Conservation (phyloP, 352 stramenopile genomes). For the Pythium rishiriense region DNA sequence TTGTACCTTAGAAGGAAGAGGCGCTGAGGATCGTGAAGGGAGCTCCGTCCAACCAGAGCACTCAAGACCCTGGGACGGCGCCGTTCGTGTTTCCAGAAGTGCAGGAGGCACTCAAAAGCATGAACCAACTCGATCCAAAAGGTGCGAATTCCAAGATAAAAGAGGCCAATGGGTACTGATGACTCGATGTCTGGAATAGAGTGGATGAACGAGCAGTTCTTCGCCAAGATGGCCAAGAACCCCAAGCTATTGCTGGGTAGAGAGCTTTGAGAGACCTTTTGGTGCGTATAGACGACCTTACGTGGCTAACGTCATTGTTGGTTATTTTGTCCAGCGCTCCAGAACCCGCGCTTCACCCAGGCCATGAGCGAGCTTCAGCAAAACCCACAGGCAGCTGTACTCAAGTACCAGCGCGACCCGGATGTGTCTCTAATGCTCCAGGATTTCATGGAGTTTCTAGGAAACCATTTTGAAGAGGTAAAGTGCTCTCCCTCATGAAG, state of each 20-base stretch:
- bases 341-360: constrained; percentile 67
- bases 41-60: constrained; percentile 23
- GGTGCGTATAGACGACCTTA: too few relatives aligned
- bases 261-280: neutral
- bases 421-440: constrained; percentile 60
- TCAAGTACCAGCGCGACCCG: constrained; percentile 69
- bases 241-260: constrained; percentile 56
- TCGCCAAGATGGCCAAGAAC: constrained; percentile 63
- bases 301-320: too few relatives aligned
- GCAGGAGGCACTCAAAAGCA: constrained; percentile 57
- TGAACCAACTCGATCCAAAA: constrained; percentile 65
- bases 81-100: constrained; percentile 76
- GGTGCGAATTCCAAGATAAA: constrained; percentile 27
- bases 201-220: constrained; percentile 76
- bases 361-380: constrained; percentile 73
- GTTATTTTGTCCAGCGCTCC: constrained; percentile 37
- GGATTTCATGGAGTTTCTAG: constrained; percentile 76
- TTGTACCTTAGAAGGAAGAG: constrained; percentile 37
- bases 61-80: constrained; percentile 8
- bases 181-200: constrained; percentile 30
- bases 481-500: neutral
- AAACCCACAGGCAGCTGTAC: constrained; percentile 50
- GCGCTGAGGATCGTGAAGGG: constrained; percentile 37
- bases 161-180: too few relatives aligned
- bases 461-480: constrained; percentile 77